A percentile compares a stretch with the other conserved stretches of the same genome.
Evolutionary conservation across 1,284 basidiomycete genomes (phyloP).

Genomic region (Malassezia obtusa): DNA sequence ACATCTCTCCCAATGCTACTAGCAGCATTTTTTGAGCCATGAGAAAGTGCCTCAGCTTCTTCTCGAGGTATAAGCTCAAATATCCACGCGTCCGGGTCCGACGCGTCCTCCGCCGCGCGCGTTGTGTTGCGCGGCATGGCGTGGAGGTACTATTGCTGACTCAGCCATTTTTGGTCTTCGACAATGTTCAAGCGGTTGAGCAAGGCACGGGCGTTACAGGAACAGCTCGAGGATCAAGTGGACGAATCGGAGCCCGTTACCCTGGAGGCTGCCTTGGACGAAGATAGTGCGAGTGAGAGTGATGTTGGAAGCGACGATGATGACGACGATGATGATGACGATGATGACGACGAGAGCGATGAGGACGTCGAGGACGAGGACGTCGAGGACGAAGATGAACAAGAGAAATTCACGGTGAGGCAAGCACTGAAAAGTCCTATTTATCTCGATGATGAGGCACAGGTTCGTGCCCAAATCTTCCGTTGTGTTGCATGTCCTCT

Average conservation of each 20-base stretch:
- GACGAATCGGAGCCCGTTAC: slow-evolving; percentile 1
- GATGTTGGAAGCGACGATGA: background rate
- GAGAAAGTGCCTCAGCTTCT: background rate
- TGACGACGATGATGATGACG: slow-evolving; percentile 6
- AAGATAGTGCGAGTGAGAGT: slow-evolving; percentile 9
- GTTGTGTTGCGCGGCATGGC: background rate
- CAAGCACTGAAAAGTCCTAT: slow-evolving; percentile 11
- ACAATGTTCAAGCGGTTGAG: slow-evolving; percentile 15
- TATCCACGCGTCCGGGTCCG: slow-evolving; percentile 2
- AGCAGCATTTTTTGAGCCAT: background rate
- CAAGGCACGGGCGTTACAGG: slow-evolving; percentile 5
- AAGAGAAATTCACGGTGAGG: background rate
- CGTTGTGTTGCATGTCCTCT: slow-evolving; percentile 14
- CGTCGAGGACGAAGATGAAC: slow-evolving; percentile 1
- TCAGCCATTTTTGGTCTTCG: background rate
- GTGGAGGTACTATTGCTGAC: slow-evolving; percentile 1
- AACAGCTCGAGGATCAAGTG: background rate
- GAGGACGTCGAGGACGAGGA: slow-evolving; percentile 13
- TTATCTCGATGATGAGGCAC: slow-evolving; percentile 8
- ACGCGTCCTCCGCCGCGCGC: background rate
- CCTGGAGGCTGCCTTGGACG: slow-evolving; percentile 4
- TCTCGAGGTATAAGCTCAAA: background rate
- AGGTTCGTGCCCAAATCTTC: background rate
- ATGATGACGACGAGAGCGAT: slow-evolving; percentile 9
- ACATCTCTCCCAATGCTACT: background rate